Evolutionary conservation across 805 yeast genomes (phyloP).

Genomic region (Suhomyces xylopsoci): DNA sequence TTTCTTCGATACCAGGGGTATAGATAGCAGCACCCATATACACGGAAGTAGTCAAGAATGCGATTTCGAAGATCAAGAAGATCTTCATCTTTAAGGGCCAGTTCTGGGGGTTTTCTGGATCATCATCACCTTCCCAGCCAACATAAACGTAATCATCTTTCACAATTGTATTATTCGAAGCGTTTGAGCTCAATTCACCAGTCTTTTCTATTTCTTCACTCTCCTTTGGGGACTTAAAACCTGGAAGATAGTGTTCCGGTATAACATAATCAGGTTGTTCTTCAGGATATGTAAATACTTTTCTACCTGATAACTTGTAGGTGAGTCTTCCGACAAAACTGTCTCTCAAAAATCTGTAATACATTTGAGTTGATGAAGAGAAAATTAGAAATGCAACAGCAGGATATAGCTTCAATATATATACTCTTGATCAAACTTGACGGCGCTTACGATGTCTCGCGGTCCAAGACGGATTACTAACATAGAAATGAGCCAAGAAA

Average conservation of each 20-base stretch:
- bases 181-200: not conserved
- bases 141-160: slow-evolving; percentile 13
- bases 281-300: slow-evolving; percentile 16
- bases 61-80: slow-evolving; percentile 36
- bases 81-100: slow-evolving; percentile 48
- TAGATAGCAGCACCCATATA: slow-evolving; percentile 58
- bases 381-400: not conserved
- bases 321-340: slow-evolving; percentile 28
- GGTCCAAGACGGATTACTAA: not conserved
- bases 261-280: slow-evolving; percentile 14
- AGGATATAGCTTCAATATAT: not conserved
- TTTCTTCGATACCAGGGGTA: slow-evolving; percentile 48
- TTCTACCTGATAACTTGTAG: slow-evolving; percentile 27
- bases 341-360: slow-evolving; percentile 24
- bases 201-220: not conserved
- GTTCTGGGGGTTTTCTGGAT: slow-evolving; percentile 54
- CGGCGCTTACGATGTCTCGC: not conserved
- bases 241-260: slow-evolving; percentile 14
- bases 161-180: not conserved
- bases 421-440: not conserved
- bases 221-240: not conserved
- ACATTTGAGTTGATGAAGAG: not conserved
- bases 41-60: slow-evolving; percentile 46
- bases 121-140: slow-evolving; percentile 43
- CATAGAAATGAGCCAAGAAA: not conserved